These are phyloP conservation scores for Pseudonitzschia multiseries DNA, from an alignment of 108 stramenopile genomes.

Conservation along the genomic window DNA sequence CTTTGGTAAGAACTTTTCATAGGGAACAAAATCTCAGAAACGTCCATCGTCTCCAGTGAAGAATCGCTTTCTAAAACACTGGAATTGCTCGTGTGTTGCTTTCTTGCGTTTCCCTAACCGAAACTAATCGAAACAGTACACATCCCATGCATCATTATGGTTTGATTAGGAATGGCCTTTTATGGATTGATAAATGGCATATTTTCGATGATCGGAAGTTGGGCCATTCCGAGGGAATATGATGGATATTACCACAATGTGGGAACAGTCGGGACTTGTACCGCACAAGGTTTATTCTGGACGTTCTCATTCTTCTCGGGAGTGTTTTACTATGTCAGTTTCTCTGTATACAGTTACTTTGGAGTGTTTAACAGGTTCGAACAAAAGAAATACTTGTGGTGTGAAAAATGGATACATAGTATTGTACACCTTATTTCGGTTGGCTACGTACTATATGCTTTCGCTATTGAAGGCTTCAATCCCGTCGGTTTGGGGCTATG, in stretches of 20 bases:
- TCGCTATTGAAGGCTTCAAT: background rate
- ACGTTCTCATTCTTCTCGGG: background rate
- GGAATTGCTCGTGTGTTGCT: background rate
- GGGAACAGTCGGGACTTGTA: slow-evolving; percentile 10
- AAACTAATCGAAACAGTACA: background rate
- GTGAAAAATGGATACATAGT: slow-evolving; percentile 22
- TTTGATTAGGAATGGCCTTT: background rate
- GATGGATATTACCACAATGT: background rate
- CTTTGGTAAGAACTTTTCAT: slow-evolving; percentile 1
- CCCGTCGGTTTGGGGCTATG: background rate
- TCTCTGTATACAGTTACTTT: slow-evolving; percentile 4
- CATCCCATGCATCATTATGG: background rate
- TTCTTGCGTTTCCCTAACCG: background rate
- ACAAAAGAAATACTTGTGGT: background rate
- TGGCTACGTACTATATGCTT: background rate
- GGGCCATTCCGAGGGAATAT: slow-evolving; percentile 6
- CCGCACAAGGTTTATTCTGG: slow-evolving; percentile 7
- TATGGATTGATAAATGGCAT: background rate
- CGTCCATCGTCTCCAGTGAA: background rate
- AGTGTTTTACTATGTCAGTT: background rate
- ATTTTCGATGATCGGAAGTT: background rate
- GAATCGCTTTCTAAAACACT: background rate
- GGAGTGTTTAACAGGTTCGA: slow-evolving; percentile 5
- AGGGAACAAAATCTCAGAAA: background rate
- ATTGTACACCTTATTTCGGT: slow-evolving; percentile 1